phyloP scores from a whole-genome alignment of 495 filamentous ascomycete species.

The Aspergillus wentii region DNA sequence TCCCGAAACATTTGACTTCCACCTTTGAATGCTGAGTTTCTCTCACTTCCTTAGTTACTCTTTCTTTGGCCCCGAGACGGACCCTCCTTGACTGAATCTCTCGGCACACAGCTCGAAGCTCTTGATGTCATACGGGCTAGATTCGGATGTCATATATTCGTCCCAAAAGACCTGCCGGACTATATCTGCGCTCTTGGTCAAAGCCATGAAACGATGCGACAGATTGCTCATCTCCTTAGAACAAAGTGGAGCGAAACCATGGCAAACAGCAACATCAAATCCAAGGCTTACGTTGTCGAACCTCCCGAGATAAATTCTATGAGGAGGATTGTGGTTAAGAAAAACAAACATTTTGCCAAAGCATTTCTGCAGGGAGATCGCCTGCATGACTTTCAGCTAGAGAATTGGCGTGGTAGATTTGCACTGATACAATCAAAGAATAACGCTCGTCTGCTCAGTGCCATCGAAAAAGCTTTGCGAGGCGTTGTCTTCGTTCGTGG shows the following conservation, averaged over 20 bases:
- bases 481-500: conserved; percentile 29
- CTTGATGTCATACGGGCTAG: conserved; percentile 40
- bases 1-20: neutral
- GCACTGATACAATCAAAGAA: conserved; percentile 20
- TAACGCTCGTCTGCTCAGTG: conserved; percentile 15
- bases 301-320: conserved; percentile 22
- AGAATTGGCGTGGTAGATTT: conserved; percentile 9
- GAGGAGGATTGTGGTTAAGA: conserved; percentile 14
- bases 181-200: conserved; percentile 20
- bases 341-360: conserved; percentile 9
- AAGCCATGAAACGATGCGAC: conserved; percentile 17
- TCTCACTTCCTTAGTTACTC: conserved; percentile 15
- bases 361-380: conserved; percentile 7
- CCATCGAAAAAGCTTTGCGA: conserved; percentile 23
- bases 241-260: conserved; percentile 26
- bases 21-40: neutral
- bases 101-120: conserved; percentile 42
- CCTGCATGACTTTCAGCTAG: conserved; percentile 1
- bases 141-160: conserved; percentile 22
- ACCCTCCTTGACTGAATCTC: conserved; percentile 24
- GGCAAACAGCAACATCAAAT: conserved; percentile 22
- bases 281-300: conserved; percentile 35
- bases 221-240: conserved; percentile 31
- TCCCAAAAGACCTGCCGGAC: conserved; percentile 26
- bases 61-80: conserved; percentile 44